phyloP scores from a whole-genome alignment of 2,329 filamentous ascomycete species.

The Ceratocystis smalleyi region DNA sequence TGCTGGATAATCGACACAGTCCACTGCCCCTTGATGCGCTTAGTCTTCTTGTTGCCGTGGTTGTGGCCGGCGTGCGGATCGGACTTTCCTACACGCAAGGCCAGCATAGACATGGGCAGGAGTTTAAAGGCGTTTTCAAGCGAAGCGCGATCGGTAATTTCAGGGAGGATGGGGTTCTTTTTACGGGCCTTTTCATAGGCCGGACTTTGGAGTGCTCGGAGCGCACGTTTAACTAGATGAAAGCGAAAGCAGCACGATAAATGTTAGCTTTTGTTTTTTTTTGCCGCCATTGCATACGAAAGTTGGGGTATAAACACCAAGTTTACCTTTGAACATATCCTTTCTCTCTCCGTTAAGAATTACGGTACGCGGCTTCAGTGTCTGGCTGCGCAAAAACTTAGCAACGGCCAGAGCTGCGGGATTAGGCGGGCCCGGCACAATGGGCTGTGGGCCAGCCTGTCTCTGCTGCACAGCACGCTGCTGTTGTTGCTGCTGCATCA shows the following conservation, averaged over 20 bases:
- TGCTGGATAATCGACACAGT: constrained; percentile 91
- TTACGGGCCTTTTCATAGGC: constrained; percentile 78
- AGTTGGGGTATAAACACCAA: neutral
- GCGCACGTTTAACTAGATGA: constrained; percentile 72
- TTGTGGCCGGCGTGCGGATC: constrained; percentile 49
- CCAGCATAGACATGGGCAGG: constrained; percentile 83
- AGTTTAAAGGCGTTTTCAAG: constrained; percentile 93
- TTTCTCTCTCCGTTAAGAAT: constrained; percentile 93
- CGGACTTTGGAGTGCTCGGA: constrained; percentile 75
- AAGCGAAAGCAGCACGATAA: neutral
- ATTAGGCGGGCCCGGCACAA: constrained; percentile 66
- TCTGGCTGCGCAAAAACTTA: constrained; percentile 68
- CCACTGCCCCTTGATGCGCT: constrained; percentile 91
- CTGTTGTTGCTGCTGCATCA: constrained; percentile 20
- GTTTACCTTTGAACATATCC: constrained; percentile 85
- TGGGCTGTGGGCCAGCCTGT: constrained; percentile 41
- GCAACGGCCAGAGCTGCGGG: constrained; percentile 80
- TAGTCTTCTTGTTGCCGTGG: constrained; percentile 58
- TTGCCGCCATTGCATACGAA: neutral
- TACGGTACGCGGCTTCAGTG: constrained; percentile 77
- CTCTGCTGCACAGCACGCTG: constrained; percentile 21
- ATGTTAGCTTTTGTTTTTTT: constrained; percentile 6
- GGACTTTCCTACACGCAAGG: constrained; percentile 71
- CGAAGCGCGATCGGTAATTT: constrained; percentile 71
- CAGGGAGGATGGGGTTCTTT: constrained; percentile 79